Evolutionary conservation across 495 filamentous ascomycete genomes (phyloP).

Genomic region (Oidiodendron maius): DNA sequence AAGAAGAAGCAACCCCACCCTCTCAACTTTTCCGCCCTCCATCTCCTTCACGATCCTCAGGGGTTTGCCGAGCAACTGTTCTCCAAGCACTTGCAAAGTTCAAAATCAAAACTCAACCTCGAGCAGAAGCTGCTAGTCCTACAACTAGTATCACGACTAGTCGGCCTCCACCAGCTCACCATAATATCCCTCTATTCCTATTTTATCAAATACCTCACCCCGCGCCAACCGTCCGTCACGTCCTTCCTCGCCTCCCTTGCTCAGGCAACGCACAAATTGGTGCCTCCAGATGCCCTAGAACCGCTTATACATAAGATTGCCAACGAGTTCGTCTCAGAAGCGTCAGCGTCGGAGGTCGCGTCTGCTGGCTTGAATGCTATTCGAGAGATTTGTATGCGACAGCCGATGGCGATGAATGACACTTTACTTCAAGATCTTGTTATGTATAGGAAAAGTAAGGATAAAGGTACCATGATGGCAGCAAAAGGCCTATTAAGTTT

Average conservation of each 20-base stretch:
- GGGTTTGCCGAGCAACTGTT: constrained; percentile 90
- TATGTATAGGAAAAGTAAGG: constrained; percentile 93
- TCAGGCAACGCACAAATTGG: constrained; percentile 83
- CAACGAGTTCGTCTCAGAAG: constrained; percentile 96
- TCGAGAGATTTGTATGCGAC: constrained; percentile 84
- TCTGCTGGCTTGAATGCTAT: constrained; percentile 93
- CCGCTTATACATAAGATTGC: constrained; percentile 92
- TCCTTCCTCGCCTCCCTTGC: constrained; percentile 91
- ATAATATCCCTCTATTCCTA: constrained; percentile 83
- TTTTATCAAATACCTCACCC: constrained; percentile 78
- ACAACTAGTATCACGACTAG: constrained; percentile 82
- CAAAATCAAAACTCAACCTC: constrained; percentile 79
- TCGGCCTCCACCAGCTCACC: constrained; percentile 87
- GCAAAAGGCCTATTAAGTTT: constrained; percentile 84
- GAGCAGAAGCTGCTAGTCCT: constrained; percentile 85
- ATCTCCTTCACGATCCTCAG: constrained; percentile 92
- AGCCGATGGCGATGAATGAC: constrained; percentile 92
- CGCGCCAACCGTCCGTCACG: constrained; percentile 87
- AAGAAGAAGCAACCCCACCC: constrained; percentile 83
- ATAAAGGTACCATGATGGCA: constrained; percentile 97
- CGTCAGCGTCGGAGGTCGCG: constrained; percentile 82
- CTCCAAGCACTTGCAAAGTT: constrained; percentile 81
- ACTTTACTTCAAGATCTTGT: constrained; percentile 94
- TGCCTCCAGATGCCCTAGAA: constrained; percentile 90
- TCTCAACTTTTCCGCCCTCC: constrained; percentile 97